Base-by-base conservation (phyloP, 495 filamentous ascomycete species). In the Peziza echinospora region DNA sequence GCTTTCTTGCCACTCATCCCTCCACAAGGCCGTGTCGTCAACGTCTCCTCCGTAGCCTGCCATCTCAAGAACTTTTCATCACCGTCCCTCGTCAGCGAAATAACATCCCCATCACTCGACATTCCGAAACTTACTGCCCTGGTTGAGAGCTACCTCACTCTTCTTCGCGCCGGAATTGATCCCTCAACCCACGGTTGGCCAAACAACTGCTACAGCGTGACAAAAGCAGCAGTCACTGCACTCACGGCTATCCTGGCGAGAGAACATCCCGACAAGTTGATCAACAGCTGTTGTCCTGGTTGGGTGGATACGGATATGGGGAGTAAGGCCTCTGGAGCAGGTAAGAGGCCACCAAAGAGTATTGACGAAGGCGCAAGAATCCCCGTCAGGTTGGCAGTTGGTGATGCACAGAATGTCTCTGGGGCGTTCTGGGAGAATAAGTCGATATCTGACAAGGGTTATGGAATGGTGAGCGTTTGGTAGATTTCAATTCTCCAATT, bases 321-420 rank as follows among this genome's bases (percentile, higher is more conserved):
- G n/a, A n/a, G n/a, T n/a, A n/a, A n/a, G n/a, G n/a, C n/a, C 23
- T 5, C 24, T 17, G 28, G 37, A 24, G 22, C 25, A 26, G 40
- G 49, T 5, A 21, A 16, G 13, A 48, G 39, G n/a, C 39, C 45
- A 19, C 25, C 46, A 2, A 51, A 51, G 45, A 34, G 25, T n/a
- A 49, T 52, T 17, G 50, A 52, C 11, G 50, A 52, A 21, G 50
- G 47, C 9, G 50, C 47, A 23, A 26, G n/a, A 8, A 52, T 52
- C 26, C 50, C 43, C 17, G 34, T 41, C 26, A 52, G 26, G 23
- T 22, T 50, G 19, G 47, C 50, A 9, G 4, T 50, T 24, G 37
- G 16, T 11, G 47, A 50, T 26, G 45, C 49, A 2, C 10, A 21
- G 7, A 47, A 43, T 3, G 24, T 52, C 23, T 50, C 50, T 8